Percentiles rank a stretch among this genome's conserved stretches.
phyloP scores from a whole-genome alignment of 148 eudicot genomes.

The Spergularia bocconei region DNA sequence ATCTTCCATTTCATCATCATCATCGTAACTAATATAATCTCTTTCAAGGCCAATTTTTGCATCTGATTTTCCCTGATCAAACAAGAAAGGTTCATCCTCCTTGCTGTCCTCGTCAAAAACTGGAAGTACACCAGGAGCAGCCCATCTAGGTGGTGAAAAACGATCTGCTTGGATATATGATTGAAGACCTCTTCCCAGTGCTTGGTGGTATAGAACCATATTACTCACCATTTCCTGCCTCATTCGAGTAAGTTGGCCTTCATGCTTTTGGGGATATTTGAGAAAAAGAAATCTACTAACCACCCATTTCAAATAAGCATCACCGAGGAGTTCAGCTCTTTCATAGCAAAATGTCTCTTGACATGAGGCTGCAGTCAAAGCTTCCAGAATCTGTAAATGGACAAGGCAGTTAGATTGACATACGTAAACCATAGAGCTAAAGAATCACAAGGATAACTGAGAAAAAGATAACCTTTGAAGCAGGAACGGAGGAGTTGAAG shows the following conservation, averaged over 20 bases:
- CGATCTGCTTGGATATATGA: constrained; percentile 97
- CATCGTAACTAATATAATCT: constrained; percentile 36
- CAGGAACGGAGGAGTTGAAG: constrained; percentile 71
- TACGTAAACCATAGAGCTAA: not conserved
- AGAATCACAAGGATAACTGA: not conserved
- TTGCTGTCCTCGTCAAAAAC: constrained; percentile 91
- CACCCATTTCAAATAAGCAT: constrained; percentile 97
- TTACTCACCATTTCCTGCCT: constrained; percentile 99
- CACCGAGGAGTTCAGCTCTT: constrained; percentile 98
- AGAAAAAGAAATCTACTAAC: constrained; percentile 91
- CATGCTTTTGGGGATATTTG: constrained; percentile 92
- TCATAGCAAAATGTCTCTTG: constrained; percentile 98
- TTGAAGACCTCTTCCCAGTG: constrained; percentile 79
- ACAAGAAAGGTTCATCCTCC: constrained; percentile 64
- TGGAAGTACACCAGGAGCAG: constrained; percentile 98
- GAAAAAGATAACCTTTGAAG: constrained; percentile 56
- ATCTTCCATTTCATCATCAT: constrained; percentile 85
- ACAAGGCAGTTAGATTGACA: constrained; percentile 19
- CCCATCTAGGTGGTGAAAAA: constrained; percentile 97
- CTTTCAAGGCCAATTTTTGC: constrained; percentile 32
- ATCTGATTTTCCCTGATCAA: constrained; percentile 41
- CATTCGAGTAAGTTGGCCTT: constrained; percentile 98
- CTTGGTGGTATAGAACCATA: constrained; percentile 81
- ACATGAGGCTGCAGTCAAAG: constrained; percentile 98
- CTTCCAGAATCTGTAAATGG: constrained; percentile 79